Evolutionary conservation across 164 flowering plant genomes (phyloP), one percentile per base, ranked within the genome.

Genomic region (Malania oleifera): DNA sequence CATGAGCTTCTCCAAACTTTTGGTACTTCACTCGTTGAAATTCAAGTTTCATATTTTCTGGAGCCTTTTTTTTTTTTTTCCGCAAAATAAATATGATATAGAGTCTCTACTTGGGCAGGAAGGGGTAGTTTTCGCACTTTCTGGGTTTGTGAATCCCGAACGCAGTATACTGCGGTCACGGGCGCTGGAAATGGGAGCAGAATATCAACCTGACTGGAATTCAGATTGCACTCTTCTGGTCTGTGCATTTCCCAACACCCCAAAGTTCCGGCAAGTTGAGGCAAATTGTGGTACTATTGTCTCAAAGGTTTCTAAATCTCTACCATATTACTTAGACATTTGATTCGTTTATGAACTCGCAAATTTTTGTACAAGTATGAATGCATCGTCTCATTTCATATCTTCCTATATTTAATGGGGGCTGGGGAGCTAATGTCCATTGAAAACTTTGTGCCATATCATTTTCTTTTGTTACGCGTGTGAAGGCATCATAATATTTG

Each of bases 121-220:
- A 66, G 97, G 97, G 10, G 96, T 88, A 15, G 89, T 86, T 20
- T 86, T 95, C 82, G 99, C 75, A 17, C 67, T 95, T 45, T 95
- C 99, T 0, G 99, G 99, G 29, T 90, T 93, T 74, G 91, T 88
- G 39, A 93, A 93, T 71, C 99, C 97, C 0, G 95, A 95, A 62
- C 79, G 97, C 1, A 66, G 91, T 52, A 69, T 52, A 26, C 69
- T 95, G 72, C 68, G 96, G 53, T 87, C 96, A 1, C 90, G 80
- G 58, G 96, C 89, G 13, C 48, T 89, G 59, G 95, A 80, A 60
- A 95, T 95, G 99, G 98, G 99, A 53, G 96, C 89, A 29, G 83
- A 82, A 49, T 91, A 84, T 75, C 74, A 75, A 56, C 80, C 78
- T 28, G 99, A 95, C 63, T 89, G 99, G 99, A 79, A 72, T 64